Percentiles rank a stretch among this genome's conserved stretches.
These are phyloP conservation scores for Aphanomyces astaci DNA, from an alignment of 352 stramenopile genomes.

Conservation along the genomic window DNA sequence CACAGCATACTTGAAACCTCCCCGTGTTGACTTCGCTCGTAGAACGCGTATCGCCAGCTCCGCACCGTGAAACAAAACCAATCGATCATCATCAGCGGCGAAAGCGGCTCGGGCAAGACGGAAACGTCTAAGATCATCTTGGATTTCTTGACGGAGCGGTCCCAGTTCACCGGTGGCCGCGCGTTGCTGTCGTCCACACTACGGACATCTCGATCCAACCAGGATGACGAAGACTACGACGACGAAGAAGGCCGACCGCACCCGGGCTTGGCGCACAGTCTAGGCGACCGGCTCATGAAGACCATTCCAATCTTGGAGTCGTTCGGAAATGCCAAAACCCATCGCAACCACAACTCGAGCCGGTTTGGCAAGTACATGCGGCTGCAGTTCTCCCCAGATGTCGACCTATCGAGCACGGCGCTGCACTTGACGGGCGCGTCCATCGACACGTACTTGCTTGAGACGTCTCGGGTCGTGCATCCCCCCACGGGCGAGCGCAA, in stretches of 20 bases:
- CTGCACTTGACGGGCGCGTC: slow-evolving; percentile 33
- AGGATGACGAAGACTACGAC: slow-evolving; percentile 32
- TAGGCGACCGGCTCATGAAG: slow-evolving; percentile 73
- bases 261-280: slow-evolving; percentile 29
- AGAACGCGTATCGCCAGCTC: slow-evolving; percentile 66
- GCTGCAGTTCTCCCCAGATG: slow-evolving; percentile 26
- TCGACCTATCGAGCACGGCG: slow-evolving; percentile 21
- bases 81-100: slow-evolving; percentile 50
- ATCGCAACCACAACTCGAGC: slow-evolving; percentile 31
- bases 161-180: slow-evolving; percentile 31
- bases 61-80: slow-evolving; percentile 81
- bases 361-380: slow-evolving; percentile 41
- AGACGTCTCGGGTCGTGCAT: slow-evolving; percentile 44
- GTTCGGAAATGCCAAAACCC: slow-evolving; percentile 53
- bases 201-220: slow-evolving; percentile 59
- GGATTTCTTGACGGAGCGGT: slow-evolving; percentile 20
- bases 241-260: slow-evolving; percentile 61
- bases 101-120: slow-evolving; percentile 53
- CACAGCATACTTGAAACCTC: not conserved
- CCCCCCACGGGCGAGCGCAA: slow-evolving; percentile 23
- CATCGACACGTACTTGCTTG: slow-evolving; percentile 52
- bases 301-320: slow-evolving; percentile 75
- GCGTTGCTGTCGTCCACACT: slow-evolving; percentile 42
- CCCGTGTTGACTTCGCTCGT: too few species aligned
- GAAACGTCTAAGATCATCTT: slow-evolving; percentile 14